Percentiles rank a stretch among this genome's conserved stretches.
Evolutionary conservation across 441 rosid species (phyloP).

Genomic region (Adansonia grandidieri): DNA sequence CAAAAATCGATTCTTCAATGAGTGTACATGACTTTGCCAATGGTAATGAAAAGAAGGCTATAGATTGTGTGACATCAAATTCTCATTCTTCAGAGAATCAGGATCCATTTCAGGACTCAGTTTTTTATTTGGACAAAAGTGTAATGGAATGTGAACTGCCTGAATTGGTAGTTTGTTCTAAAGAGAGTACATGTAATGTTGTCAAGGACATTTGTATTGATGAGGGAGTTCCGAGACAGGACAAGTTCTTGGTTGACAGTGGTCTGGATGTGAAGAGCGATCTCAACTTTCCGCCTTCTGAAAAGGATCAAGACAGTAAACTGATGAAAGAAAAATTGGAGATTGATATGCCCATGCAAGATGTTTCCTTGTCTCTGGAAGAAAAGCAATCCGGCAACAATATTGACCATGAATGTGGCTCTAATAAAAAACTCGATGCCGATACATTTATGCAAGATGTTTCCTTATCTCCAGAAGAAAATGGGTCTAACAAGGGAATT

Average conservation of each 20-base stretch:
- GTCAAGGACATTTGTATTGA: slow-evolving; percentile 83
- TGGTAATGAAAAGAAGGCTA: slow-evolving; percentile 31
- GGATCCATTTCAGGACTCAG: slow-evolving; percentile 42
- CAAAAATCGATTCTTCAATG: slow-evolving; percentile 35
- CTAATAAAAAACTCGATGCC: slow-evolving; percentile 18
- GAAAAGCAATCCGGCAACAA: slow-evolving; percentile 38
- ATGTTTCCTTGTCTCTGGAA: slow-evolving; percentile 30
- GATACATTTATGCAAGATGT: slow-evolving; percentile 26
- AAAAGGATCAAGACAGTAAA: slow-evolving; percentile 30
- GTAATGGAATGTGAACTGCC: slow-evolving; percentile 59
- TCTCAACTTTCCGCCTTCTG: slow-evolving; percentile 28
- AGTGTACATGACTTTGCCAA: slow-evolving; percentile 26
- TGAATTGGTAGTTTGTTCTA: slow-evolving; percentile 66
- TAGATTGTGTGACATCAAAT: slow-evolving; percentile 27
- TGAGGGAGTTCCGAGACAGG: slow-evolving; percentile 63
- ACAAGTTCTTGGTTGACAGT: slow-evolving; percentile 54
- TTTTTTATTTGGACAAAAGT: slow-evolving; percentile 57
- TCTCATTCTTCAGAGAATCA: slow-evolving; percentile 30
- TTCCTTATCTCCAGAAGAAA: slow-evolving; percentile 38
- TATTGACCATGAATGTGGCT: slow-evolving; percentile 23
- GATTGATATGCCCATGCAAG: slow-evolving; percentile 24
- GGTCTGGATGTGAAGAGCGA: slow-evolving; percentile 34
- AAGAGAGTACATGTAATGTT: slow-evolving; percentile 54
- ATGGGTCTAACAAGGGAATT: slow-evolving; percentile 31
- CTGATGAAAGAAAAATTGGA: slow-evolving; percentile 22